Conservation (phyloP, 768 basidiomycete genomes). For the Solioccasus polychromus region DNA sequence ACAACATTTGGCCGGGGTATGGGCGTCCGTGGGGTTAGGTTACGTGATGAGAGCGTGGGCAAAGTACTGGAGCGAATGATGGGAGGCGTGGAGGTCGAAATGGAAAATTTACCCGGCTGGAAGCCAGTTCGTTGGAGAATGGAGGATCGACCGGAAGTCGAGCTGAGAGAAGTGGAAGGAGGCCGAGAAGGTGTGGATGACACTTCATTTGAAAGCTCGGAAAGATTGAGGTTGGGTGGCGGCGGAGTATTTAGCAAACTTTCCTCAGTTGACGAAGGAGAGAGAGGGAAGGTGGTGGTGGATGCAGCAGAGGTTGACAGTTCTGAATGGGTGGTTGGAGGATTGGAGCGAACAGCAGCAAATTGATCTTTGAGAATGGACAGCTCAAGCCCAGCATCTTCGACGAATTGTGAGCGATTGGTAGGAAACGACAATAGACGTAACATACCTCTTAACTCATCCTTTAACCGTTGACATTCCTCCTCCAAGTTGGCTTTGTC, state of each 20-base stretch:
- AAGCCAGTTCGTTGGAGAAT: constrained; percentile 53
- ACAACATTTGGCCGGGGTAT: constrained; percentile 36
- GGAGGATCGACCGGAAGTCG: constrained; percentile 41
- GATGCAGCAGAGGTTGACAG: constrained; percentile 26
- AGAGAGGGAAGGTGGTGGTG: constrained; percentile 36
- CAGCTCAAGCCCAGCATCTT: constrained; percentile 85
- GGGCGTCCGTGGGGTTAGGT: constrained; percentile 43
- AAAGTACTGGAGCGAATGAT: constrained; percentile 58
- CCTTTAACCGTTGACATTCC: constrained; percentile 84
- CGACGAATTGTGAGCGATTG: constrained; percentile 14
- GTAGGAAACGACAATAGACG: constrained; percentile 14
- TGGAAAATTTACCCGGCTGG: constrained; percentile 40
- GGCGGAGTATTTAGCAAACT: constrained; percentile 57
- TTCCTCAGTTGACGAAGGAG: constrained; percentile 40
- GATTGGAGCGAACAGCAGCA: constrained; percentile 34
- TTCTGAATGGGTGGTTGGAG: constrained; percentile 27
- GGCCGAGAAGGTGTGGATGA: constrained; percentile 36
- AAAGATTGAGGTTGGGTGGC: constrained; percentile 58
- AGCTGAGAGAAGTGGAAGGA: constrained; percentile 30
- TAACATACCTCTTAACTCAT: constrained; percentile 89
- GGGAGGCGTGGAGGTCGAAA: constrained; percentile 44
- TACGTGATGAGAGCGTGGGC: constrained; percentile 50
- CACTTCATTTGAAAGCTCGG: constrained; percentile 51
- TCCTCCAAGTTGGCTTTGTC: constrained; percentile 90
- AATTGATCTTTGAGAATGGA: constrained; percentile 80